These are phyloP conservation scores for Wickerhamomyces strasburgensis DNA, from an alignment of 805 yeast species.

Conservation along the genomic window DNA sequence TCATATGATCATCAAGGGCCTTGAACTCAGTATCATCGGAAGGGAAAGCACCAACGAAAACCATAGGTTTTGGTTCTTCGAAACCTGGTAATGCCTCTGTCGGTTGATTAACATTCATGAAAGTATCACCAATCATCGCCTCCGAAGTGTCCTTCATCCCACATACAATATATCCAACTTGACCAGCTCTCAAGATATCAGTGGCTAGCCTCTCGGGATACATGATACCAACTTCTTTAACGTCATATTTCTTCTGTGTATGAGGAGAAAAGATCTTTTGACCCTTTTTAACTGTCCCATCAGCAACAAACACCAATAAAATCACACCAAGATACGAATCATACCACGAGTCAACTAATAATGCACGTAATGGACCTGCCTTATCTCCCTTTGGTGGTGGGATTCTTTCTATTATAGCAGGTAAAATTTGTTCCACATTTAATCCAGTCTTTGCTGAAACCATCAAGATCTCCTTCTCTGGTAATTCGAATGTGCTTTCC, in stretches of 20 bases:
- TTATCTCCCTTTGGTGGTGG: constrained; percentile 67
- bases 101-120: constrained; percentile 53
- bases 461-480: constrained; percentile 65
- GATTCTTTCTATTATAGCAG: constrained; percentile 74
- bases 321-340: constrained; percentile 91
- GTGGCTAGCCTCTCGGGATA: constrained; percentile 79
- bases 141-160: constrained; percentile 88
- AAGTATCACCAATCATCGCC: constrained; percentile 89
- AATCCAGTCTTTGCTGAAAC: constrained; percentile 92
- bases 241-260: constrained; percentile 71
- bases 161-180: constrained; percentile 90
- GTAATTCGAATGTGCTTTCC: constrained; percentile 77
- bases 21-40: constrained; percentile 92
- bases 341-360: constrained; percentile 97
- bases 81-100: constrained; percentile 88
- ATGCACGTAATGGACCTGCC: constrained; percentile 55
- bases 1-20: constrained; percentile 82
- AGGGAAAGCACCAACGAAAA: constrained; percentile 96
- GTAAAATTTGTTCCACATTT: constrained; percentile 73
- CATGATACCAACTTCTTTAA: constrained; percentile 93
- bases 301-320: constrained; percentile 75
- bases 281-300: constrained; percentile 73
- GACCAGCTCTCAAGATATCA: constrained; percentile 72
- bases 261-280: constrained; percentile 74
- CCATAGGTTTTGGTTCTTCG: constrained; percentile 98